phyloP scores from a whole-genome alignment of 225 moss, liverwort and hornwort genomes.

The Pleurozium schreberi region DNA sequence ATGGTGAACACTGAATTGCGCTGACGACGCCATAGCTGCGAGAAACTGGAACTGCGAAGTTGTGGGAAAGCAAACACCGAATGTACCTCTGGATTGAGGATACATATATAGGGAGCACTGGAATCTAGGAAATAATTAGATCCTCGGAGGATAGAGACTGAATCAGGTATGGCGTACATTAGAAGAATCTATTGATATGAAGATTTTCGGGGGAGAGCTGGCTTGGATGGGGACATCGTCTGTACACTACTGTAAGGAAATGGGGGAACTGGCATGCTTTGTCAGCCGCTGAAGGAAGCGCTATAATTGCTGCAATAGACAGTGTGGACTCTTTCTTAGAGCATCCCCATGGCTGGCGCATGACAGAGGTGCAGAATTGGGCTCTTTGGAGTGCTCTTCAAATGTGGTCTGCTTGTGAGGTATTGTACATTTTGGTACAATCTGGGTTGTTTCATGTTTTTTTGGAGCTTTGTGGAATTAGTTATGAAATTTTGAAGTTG shows the following conservation, averaged over 20 bases:
- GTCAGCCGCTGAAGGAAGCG: neutral
- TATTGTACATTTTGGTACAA: too few relatives aligned
- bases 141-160: neutral
- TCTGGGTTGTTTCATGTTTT: too few relatives aligned
- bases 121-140: neutral
- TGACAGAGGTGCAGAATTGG: too few relatives aligned
- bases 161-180: neutral
- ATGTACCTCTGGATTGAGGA: neutral
- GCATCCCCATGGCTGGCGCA: too few relatives aligned
- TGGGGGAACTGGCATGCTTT: neutral
- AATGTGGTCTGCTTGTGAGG: too few relatives aligned
- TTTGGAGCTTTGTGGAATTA: too few relatives aligned
- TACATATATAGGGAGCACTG: neutral
- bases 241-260: too few relatives aligned
- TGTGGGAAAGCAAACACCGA: too few relatives aligned
- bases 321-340: neutral
- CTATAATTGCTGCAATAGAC: neutral
- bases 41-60: neutral
- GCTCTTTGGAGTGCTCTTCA: too few relatives aligned
- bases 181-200: accelerated
- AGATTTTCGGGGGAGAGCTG: neutral
- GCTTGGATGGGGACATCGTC: neutral
- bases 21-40: constrained; percentile 10
- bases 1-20: neutral
- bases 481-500: too few relatives aligned